Base-by-base conservation (phyloP, 768 basidiomycete species). In the Naganishia onofrii region DNA sequence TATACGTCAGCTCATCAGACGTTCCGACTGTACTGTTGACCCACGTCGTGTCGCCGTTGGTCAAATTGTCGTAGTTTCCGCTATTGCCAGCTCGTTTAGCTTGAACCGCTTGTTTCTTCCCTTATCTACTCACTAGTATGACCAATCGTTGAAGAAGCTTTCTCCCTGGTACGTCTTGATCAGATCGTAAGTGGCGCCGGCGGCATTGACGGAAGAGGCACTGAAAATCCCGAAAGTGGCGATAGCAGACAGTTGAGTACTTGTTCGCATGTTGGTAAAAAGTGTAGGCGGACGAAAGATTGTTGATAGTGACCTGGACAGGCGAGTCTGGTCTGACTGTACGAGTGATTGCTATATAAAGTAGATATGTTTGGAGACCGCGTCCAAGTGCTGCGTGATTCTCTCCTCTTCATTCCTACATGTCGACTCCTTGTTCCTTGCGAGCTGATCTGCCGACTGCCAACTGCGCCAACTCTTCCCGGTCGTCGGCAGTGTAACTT, bases 111-210 rank as follows among this genome's bases (percentile, higher is more conserved):
- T 15, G n/a, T 48, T 55, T 13, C 9, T 29, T 8, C 26, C 63
- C 21, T 21, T 42, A 70, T 23, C 54, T 51, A 23, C 38, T 72
- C 23, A 31, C 23, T 86, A 89, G 76, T 87, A 89, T n/a, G 82
- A 80, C 88, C 88, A 90, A 13, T 83, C 84, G 66, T 89, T 81
- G 72, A 90, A 90, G 78, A 90, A 90, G 7, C 77, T 83, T n/a
- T 83, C 76, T 0, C 89, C 88, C 3, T 84, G 75, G 78, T 87
- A 89, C 67, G 85, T 84, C 74, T 85, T 84, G 28, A 85, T 84
- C 58, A 88, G 77, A 66, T 84, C 78, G 79, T 89, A 88, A 71
- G 68, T 48, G 28, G 60, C 60, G n/a, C 60, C 60, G 60, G 34
- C 21, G 42, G 60, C 38, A 21, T 63, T 46, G 9, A 34, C 32